Conservation (phyloP, 805 yeast genomes). For the Wickerhamiella siamensis region DNA sequence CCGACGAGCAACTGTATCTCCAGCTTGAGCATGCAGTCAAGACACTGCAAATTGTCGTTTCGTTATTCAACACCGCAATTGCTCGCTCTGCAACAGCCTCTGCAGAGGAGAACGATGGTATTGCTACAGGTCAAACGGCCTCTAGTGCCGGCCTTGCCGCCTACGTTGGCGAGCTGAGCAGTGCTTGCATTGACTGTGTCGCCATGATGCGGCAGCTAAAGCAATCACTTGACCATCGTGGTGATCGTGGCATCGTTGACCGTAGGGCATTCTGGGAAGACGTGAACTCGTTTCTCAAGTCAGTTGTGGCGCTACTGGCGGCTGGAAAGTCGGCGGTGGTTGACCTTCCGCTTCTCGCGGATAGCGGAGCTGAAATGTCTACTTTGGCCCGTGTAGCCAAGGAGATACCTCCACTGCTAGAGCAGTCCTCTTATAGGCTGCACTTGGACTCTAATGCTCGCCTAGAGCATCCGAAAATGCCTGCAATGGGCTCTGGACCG, state of each 20-base stretch:
- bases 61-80: slow-evolving; percentile 15
- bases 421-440: slow-evolving; percentile 39
- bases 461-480: background rate
- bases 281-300: slow-evolving; percentile 64
- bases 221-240: slow-evolving; percentile 36
- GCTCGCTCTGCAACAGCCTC: slow-evolving; percentile 17
- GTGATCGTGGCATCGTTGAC: slow-evolving; percentile 36
- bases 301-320: slow-evolving; percentile 71
- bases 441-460: background rate
- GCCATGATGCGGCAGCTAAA: slow-evolving; percentile 63
- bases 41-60: slow-evolving; percentile 23
- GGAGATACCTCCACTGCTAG: slow-evolving; percentile 78
- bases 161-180: slow-evolving; percentile 63
- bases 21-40: slow-evolving; percentile 47
- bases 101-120: slow-evolving; percentile 5
- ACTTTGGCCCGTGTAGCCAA: slow-evolving; percentile 76
- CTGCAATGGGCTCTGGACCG: background rate
- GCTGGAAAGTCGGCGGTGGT: slow-evolving; percentile 70
- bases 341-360: slow-evolving; percentile 67
- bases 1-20: slow-evolving; percentile 54
- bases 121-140: slow-evolving; percentile 43
- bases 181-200: slow-evolving; percentile 63
- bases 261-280: slow-evolving; percentile 71
- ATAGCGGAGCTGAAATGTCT: slow-evolving; percentile 57
- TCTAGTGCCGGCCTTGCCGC: slow-evolving; percentile 31